Base-by-base conservation (phyloP, 306 rosid species). In the Arachis hypogaea region DNA sequence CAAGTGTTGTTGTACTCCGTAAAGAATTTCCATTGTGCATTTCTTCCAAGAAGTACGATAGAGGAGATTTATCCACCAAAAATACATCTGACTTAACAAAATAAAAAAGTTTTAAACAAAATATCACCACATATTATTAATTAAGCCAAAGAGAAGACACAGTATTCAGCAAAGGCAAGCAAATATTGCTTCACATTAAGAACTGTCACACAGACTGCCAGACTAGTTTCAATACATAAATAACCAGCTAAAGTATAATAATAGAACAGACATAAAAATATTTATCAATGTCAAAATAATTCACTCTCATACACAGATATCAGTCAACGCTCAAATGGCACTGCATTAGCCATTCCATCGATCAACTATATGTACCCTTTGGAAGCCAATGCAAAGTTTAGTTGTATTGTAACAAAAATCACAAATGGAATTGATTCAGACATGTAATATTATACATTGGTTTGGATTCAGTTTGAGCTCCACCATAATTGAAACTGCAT, bases 1-100 rank as follows among this genome's bases (percentile, higher is more conserved):
- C 97, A 42, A 82, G 88, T 3, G 90, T 86, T 11, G 97, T 89
- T 64, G 99, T 94, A 73, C 87, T 91, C 83, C 93, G 85, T 56
- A 94, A 79, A 33, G 99, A 87, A 83, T 91, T 92, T 65, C 97
- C 99, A 71, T 80, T 85, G 30, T 84, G 78, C 93, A 91, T 87
- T 81, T 92, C 99, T 55, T 94, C 97, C 86, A 88, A 72, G 84
- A 91, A 91, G 86, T 87, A 84, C 59, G 83, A 71, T 59, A 89
- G 40, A 9, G 96, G 96, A 59, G 96, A 92, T 69, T 84, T 89
- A 45, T 89, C 96, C 65, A 81, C 85, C 47, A 90, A 74, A 81
- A 82, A 85, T 57, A 69, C 47, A 85, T 73, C 99, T 94, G 82
- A 68, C 40, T 76, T 66, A 5, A 43, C 7, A 43, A 43, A 52